Evolutionary conservation across 305 asterid genomes (phyloP), one percentile per base, ranked within the genome.

Genomic region (Fraxinus greggii): DNA sequence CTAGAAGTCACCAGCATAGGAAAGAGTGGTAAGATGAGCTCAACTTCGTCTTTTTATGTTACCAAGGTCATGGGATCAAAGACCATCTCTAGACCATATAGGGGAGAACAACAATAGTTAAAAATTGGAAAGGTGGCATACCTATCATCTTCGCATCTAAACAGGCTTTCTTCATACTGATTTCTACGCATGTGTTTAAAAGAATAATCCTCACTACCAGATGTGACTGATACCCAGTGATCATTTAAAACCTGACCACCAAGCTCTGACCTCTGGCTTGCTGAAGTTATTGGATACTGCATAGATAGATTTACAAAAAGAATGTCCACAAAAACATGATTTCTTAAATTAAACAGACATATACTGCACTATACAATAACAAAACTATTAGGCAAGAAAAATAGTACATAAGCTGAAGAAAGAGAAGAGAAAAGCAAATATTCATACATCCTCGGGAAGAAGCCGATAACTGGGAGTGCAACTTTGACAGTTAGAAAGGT

Each of bases 111-210:
- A 12, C 75, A 69, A n/a, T 21, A 70, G 42, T 70, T 70, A 12
- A 70, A 69, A 70, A 70, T 70, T 15, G 24, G 42, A 17, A 70
- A 17, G 42, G 12, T 51, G 42, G 0, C 48, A 76, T 90, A 93
- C 99, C 99, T 92, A 85, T 97, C 99, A 84, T 97, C 99, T 89
- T 97, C 99, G 80, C 99, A 97, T 90, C 98, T 91, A 59, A 97
- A 97, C 81, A 97, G 92, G 90, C 98, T 95, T 89, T 97, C 99
- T 85, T 97, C 99, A 78, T 93, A 97, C 87, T 95, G 99, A 88
- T 97, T 97, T 88, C 94, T 91, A 61, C 98, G 90, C 98, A 97
- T 97, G 88, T 97, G 98, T 77, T 93, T 97, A 84, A 97, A 97
- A 8, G 99, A 97, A 86, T 97, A 97, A 88, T 97, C 99, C 88